These are phyloP conservation scores for Combretum micranthum DNA, from an alignment of 345 rosid genomes.

Conservation along the genomic window DNA sequence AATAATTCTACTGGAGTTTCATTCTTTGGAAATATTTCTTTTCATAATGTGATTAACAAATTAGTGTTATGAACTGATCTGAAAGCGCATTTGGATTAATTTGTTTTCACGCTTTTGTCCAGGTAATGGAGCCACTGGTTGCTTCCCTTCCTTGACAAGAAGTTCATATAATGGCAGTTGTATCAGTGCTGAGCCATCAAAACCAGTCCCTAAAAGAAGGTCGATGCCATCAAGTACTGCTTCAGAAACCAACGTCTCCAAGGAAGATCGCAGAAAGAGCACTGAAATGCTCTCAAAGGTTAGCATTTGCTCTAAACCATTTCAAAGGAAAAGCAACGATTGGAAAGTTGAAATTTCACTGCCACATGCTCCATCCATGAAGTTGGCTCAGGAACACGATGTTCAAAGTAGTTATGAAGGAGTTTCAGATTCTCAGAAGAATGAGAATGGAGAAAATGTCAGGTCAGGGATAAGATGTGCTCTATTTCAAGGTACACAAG, in stretches of 20 bases:
- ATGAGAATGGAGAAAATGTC: conserved; percentile 16
- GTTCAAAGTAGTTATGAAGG: conserved; percentile 11
- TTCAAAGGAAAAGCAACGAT: conserved; percentile 19
- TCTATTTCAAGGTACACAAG: conserved; percentile 22
- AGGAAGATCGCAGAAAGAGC: conserved; percentile 27
- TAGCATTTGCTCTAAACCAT: conserved; percentile 15
- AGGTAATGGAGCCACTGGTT: conserved; percentile 47
- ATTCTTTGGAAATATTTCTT: too few species aligned
- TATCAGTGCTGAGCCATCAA: conserved; percentile 41
- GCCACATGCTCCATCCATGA: conserved; percentile 15
- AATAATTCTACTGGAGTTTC: too few species aligned
- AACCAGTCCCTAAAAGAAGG: conserved; percentile 46
- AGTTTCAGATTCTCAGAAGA: conserved; percentile 21
- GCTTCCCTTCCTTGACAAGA: conserved; percentile 38
- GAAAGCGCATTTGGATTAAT: conserved; percentile 10
- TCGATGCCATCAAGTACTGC: conserved; percentile 40
- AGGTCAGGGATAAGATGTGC: conserved; percentile 37
- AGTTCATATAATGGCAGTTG: conserved; percentile 33
- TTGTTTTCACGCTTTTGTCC: conserved; percentile 21
- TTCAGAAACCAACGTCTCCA: conserved; percentile 27
- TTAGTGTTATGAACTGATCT: not conserved
- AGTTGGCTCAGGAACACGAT: conserved; percentile 18
- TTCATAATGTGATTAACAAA: too few species aligned
- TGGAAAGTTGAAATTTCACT: conserved; percentile 29
- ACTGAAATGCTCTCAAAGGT: conserved; percentile 24